Percentiles rank a stretch among this genome's conserved stretches.
Evolutionary conservation across 2,329 filamentous ascomycete species (phyloP).

Genomic region (Botrytis fragariae): DNA sequence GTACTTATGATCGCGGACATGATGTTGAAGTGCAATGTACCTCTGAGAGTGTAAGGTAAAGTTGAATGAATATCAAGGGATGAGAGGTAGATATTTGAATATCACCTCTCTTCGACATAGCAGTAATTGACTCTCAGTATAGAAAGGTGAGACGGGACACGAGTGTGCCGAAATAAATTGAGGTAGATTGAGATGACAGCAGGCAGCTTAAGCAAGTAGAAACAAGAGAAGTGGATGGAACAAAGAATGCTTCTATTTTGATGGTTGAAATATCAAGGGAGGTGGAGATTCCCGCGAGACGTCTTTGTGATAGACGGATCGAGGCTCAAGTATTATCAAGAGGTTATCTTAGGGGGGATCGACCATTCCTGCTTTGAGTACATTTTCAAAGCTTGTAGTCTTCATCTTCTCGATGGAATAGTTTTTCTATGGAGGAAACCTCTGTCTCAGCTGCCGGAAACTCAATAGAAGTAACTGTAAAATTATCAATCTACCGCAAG

Average conservation of each 20-base stretch:
- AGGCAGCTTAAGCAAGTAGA: not conserved
- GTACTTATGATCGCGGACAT: conserved; percentile 3
- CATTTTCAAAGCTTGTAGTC: not conserved
- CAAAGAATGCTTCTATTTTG: not conserved
- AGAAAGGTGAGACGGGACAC: not conserved
- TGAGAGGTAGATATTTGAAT: conserved; percentile 1
- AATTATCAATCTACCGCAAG: not conserved
- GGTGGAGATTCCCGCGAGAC: not conserved
- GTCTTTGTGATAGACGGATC: not conserved
- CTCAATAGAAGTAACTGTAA: not conserved
- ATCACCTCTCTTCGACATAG: not conserved
- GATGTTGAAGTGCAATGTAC: not conserved
- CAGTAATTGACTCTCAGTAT: not conserved
- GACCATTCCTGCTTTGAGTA: not conserved
- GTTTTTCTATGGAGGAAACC: too few species aligned
- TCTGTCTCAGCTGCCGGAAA: not conserved
- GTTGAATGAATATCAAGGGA: not conserved
- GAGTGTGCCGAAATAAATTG: not conserved
- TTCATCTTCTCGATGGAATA: not conserved
- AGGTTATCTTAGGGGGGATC: too few species aligned
- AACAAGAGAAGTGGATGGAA: not conserved
- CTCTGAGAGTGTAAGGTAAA: not conserved
- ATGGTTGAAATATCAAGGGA: not conserved
- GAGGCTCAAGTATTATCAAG: not conserved
- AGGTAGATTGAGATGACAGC: not conserved